Base-by-base conservation (phyloP, 306 rosid species). In the Cicer yamashitae region DNA sequence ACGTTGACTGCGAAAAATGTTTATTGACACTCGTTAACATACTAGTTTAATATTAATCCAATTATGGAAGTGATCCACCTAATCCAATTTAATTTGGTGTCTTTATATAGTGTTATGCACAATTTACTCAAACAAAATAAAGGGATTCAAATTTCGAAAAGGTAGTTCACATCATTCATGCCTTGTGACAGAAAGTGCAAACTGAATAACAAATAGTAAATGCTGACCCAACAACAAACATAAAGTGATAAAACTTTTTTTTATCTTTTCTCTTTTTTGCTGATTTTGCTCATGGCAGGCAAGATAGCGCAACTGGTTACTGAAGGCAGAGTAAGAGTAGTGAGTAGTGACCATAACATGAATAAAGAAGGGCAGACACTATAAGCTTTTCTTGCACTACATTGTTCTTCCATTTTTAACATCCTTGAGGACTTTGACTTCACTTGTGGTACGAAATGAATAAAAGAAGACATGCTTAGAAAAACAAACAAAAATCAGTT, bases 151-250 rank as follows among this genome's bases (percentile, higher is more conserved):
- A 75, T 67, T 53, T 63, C 76, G 68, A 60, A 60, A 50, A 46
- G 51, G 76, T 47, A 56, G 59, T 48, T 60, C 20, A 81, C 64
- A 81, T 68, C 84, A 81, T 50, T 68, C 84, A 68, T 53, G 80
- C 44, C 84, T 69, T 75, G 80, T 81, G 74, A 52, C 59, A 81
- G 41, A 34, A 81, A 62, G 25, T 61, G 57, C 73, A 75, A 52
- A 25, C 51, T 17, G 67, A 69, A 68, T 48, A 59, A 20, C 61
- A 63, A 70, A 70, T 38, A 81, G 78, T 63, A 81, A 76, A 70
- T 70, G 78, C 64, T 63, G 70, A 18, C 60, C 77, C 62, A 70
- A 81, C 78, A 62, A 70, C 81, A 53, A 78, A 74, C 83, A 78
- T 53, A 74, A 82, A 78, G 79, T 41, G 41, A 80, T 17, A 44